Conservation (phyloP, 2,329 filamentous ascomycete species). For the Aspergillus brunneoviolaceus region DNA sequence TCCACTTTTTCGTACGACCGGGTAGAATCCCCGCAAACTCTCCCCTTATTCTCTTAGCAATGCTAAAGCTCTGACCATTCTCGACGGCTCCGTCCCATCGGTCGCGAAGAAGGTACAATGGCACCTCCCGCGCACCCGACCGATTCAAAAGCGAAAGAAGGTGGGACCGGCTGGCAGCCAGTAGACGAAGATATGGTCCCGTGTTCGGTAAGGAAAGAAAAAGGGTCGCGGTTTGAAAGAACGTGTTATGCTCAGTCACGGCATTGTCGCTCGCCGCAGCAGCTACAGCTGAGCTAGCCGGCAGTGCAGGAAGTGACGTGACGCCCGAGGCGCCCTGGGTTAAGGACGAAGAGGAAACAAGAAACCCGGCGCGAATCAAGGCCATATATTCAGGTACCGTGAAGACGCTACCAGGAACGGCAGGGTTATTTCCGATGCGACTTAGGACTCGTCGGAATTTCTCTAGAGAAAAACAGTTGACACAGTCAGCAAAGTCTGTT, state of each 20-base stretch:
- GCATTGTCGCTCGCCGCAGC: conserved; percentile 11
- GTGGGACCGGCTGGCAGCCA: conserved; percentile 56
- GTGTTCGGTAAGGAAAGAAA: conserved; percentile 60
- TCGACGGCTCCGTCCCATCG: conserved; percentile 64
- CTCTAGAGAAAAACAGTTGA: conserved; percentile 28
- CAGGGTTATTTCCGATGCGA: conserved; percentile 47
- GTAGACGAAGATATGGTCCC: conserved; percentile 59
- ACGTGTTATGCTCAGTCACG: conserved; percentile 4
- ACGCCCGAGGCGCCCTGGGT: conserved; percentile 42
- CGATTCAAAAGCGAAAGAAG: conserved; percentile 54
- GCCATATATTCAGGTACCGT: conserved; percentile 48
- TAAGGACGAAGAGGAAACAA: conserved; percentile 50
- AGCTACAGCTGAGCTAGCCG: conserved; percentile 16
- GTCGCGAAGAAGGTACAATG: conserved; percentile 55
- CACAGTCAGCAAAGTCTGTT: background rate
- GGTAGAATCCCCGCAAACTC: conserved; percentile 57
- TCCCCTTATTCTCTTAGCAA: conserved; percentile 55
- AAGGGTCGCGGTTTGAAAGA: conserved; percentile 34
- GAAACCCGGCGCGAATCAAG: conserved; percentile 55
- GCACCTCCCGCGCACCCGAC: conserved; percentile 54
- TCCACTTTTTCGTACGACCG: conserved; percentile 64
- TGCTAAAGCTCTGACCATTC: conserved; percentile 43
- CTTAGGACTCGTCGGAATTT: conserved; percentile 53
- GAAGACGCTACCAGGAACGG: conserved; percentile 48
- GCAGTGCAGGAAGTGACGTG: conserved; percentile 41